Evolutionary conservation across 83 land plant species (phyloP), one percentile per base, ranked within the genome.

Genomic region (Larix sibirica): DNA sequence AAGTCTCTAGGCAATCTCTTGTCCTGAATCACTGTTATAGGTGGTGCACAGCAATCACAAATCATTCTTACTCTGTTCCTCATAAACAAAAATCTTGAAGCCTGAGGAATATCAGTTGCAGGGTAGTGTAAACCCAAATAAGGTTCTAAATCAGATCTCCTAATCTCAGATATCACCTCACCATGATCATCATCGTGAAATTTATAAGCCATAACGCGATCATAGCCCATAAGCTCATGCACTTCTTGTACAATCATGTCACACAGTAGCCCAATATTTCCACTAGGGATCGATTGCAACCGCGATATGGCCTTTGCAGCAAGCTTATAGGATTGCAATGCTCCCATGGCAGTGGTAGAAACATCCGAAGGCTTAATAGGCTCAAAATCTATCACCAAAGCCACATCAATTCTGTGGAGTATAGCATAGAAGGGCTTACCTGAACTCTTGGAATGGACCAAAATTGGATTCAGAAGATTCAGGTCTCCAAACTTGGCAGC

Each of bases 181-280:
- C 99, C 99, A 83, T 97, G 99, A 73, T 97, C 99, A 69, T 97
- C 99, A 17, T 97, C 97, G 81, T 97, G 99, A 85, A 97, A 97
- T 71, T 92, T 95, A 80, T 97, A 97, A 23, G 94, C 89, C 99
- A 97, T 97, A 54, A 94, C 99, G 64, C 99, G 89, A 79, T 97
- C 99, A 85, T 97, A 97, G 38, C 99, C 99, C 2, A 97, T 94
- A 26, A 97, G 97, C 68, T 97, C 97, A 85, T 88, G 92, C 14
- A 97, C 97, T 84, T 97, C 99, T 83, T 96, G 93, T 50, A 96
- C 97, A 74, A 96, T 91, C 21, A 95, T 87, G 83, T 97, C 98
- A 79, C 96, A 92, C 62, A 97, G 90, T 84, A 86, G 89, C 59
- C 90, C 92, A 85, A 97, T 92, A 88, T 94, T 91, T 6, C 98